These are phyloP conservation scores for Gelatoporia subvermispora DNA, from an alignment of 768 basidiomycete species.

Conservation along the genomic window DNA sequence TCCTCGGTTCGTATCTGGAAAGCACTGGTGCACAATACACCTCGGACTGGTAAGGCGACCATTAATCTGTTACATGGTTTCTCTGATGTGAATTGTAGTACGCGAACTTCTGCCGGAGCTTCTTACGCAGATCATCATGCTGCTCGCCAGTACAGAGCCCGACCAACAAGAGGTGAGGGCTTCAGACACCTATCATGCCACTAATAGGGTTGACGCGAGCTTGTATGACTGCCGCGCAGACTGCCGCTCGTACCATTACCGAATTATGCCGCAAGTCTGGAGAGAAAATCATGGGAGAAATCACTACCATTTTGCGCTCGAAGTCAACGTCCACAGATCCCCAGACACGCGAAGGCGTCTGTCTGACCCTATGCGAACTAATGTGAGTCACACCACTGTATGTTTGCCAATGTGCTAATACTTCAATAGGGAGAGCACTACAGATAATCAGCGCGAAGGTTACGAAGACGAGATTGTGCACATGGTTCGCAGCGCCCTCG, in stretches of 20 bases:
- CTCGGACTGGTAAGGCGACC: constrained; percentile 65
- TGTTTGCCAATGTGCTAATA: constrained; percentile 2
- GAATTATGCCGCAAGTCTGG: constrained; percentile 96
- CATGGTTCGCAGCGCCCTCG: constrained; percentile 78
- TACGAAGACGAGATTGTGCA: constrained; percentile 86
- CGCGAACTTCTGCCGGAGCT: constrained; percentile 90
- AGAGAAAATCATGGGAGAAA: constrained; percentile 81
- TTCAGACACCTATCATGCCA: not conserved
- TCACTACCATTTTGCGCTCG: constrained; percentile 71
- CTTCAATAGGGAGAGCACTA: constrained; percentile 66
- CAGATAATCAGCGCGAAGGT: constrained; percentile 78
- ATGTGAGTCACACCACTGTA: constrained; percentile 48
- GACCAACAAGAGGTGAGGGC: constrained; percentile 84
- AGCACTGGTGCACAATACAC: constrained; percentile 92
- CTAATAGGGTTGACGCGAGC: no score
- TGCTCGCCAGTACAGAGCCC: constrained; percentile 72
- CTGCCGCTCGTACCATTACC: constrained; percentile 78
- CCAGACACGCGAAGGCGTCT: constrained; percentile 77
- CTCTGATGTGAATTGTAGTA: constrained; percentile 36
- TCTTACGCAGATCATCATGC: constrained; percentile 66
- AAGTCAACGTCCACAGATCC: constrained; percentile 59
- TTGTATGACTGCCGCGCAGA: no score
- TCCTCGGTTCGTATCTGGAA: constrained; percentile 97
- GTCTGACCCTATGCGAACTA: constrained; percentile 80
- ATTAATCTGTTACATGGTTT: not conserved